Evolutionary conservation across 2,329 filamentous ascomycete genomes (phyloP), one percentile per base, ranked within the genome.

Genomic region (Epichloe hybrida): DNA sequence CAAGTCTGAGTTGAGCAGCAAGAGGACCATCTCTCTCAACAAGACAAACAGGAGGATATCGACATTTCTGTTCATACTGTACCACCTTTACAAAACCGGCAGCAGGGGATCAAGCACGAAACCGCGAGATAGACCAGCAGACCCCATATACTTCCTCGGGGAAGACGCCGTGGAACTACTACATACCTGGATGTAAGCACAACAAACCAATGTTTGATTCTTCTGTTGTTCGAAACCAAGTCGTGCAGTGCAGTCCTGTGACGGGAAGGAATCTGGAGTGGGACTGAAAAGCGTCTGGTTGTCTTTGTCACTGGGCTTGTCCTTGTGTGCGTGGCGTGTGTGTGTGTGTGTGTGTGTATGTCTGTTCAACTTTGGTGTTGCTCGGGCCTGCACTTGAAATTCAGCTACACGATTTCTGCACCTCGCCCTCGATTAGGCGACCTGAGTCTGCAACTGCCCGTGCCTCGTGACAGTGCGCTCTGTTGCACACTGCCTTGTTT

Each of bases 361-460:
- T 45, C 35, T 50, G 42, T 50, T 50, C 48, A 37, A 17, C 35
- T 38, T 45, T 17, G 36, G 21, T 34, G 41, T 9, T 44, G 40
- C 40, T 44, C 34, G 40, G 34, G 48, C 40, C 40, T 49, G 40
- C 35, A 31, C 41, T 34, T n/a, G 21, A 9, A 35, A 34, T 39
- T 45, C 43, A 35, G 49, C 43, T 50, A 42, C 37, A 50, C 43
- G 37, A 38, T 50, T 39, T 36, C 51, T 52, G 52, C 52, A 48
- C 34, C 44, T 49, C 43, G 50, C 49, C 50, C 47, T 51, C 27
- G 27, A 48, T 53, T 53, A 53, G 53, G 50, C 56, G 60, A 51
- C 55, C 49, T 54, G 50, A 38, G 51, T 42, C 58, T 62, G 61
- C 60, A 60, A 52, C 55, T 54, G 50, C 48, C 61, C 61, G 61